Base-by-base conservation (phyloP, 306 rosid genomes). In the Dalbergia oliveri region DNA sequence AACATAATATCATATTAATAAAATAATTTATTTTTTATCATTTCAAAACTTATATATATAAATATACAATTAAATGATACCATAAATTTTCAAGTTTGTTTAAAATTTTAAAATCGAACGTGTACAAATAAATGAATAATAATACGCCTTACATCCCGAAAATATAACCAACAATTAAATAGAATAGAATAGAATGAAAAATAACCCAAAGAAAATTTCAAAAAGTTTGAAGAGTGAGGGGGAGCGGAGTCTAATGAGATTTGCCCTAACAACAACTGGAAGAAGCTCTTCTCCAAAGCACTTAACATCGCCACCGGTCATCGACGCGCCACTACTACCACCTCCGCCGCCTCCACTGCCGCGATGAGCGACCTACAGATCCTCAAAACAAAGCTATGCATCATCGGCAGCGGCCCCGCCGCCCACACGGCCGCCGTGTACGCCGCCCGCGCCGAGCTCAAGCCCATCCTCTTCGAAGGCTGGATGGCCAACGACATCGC, bases 401-500 rank as follows among this genome's bases (percentile, higher is more conserved):
- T 94, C 84, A 90, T 92, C 80, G 97, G 97, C 9, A 91, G 97
- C 64, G 97, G 97, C n/a, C 98, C 96, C 0, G 88, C 96, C 10
- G 97, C 90, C 35, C 96, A 94, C 81, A 90, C 98, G 0, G 93
- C 96, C 33, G 97, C 98, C 68, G 89, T 92, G 0, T 94, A 94
- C 76, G 91, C 98, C 5, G 92, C 97, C 8, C 88, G 97, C 12
- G 98, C 97, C 0, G 97, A 92, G 90, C 94, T 94, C 12, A 90
- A 89, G 66, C 97, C 98, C 9, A 73, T 92, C 9, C 92, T 94
- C 63, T 94, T 94, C 63, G 97, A 94, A 50, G 97, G 97, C 3
- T 92, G 95, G 92, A 94, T 91, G 97, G 98, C 95, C 53, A 92
- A 92, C 84, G 93, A 81, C 74, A 88, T 94, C 72, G 96, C 93